Conservation (phyloP, 805 yeast species). For the Candida qinlingensis region DNA sequence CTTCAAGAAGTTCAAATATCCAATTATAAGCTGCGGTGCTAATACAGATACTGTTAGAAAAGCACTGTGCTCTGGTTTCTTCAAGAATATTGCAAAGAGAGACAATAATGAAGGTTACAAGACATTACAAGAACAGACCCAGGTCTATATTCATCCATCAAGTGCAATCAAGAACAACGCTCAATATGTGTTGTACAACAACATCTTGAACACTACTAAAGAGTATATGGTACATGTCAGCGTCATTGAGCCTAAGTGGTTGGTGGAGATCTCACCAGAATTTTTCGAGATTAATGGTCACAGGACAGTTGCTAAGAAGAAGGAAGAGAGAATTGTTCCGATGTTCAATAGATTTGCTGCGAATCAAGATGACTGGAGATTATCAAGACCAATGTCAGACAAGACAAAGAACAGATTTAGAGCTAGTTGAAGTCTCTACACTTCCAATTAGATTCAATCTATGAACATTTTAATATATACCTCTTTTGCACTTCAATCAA, state of each 20-base stretch:
- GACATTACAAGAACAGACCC: conserved; percentile 62
- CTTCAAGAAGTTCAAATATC: conserved; percentile 44
- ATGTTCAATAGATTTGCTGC: conserved; percentile 9
- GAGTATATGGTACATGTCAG: conserved; percentile 92
- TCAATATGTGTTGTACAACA: conserved; percentile 78
- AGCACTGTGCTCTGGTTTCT: conserved; percentile 63
- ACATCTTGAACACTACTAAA: conserved; percentile 72
- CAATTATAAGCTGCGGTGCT: conserved; percentile 46
- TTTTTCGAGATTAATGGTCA: conserved; percentile 11
- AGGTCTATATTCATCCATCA: conserved; percentile 84
- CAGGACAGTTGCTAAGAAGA: conserved; percentile 12
- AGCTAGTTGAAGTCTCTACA: background rate
- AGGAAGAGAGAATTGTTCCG: conserved; percentile 12
- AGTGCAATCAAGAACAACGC: conserved; percentile 64
- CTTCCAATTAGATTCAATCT: no score
- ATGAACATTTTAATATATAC: no score
- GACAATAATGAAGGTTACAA: conserved; percentile 73
- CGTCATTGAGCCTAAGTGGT: conserved; percentile 77
- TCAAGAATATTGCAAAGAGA: conserved; percentile 60
- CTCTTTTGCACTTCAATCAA: conserved; percentile 1
- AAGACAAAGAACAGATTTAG: conserved; percentile 6
- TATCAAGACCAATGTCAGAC: conserved; percentile 7
- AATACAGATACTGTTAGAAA: conserved; percentile 53
- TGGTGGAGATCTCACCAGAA: conserved; percentile 25
- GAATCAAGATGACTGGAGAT: conserved; percentile 10